Evolutionary conservation across 129 eudicot genomes (phyloP).

Genomic region (Saposhnikovia divaricata): DNA sequence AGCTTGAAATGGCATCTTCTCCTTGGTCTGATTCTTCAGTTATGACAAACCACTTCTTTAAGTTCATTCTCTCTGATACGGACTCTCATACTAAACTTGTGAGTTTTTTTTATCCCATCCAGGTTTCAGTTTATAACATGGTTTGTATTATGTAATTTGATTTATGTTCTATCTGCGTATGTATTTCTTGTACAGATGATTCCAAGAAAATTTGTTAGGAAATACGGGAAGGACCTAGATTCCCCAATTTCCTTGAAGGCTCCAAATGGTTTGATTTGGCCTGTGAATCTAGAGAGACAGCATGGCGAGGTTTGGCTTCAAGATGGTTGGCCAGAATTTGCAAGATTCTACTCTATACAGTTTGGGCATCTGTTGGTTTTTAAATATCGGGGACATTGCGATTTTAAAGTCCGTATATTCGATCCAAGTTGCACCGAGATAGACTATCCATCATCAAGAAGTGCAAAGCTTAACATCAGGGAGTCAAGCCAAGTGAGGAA

Average conservation of each 20-base stretch:
- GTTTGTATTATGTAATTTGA: neutral
- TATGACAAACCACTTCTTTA: neutral
- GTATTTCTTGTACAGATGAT: neutral
- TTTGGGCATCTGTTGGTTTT: neutral
- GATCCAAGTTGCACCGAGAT: neutral
- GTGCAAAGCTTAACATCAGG: neutral
- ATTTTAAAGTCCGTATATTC: neutral
- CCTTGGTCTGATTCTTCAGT: neutral
- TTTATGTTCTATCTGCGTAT: neutral
- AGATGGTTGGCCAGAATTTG: neutral
- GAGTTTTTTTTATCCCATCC: too few relatives aligned
- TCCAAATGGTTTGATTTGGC: neutral
- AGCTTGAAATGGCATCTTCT: neutral
- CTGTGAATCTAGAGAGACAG: neutral
- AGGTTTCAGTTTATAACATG: neutral
- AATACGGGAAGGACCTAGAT: neutral
- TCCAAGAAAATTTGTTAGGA: neutral
- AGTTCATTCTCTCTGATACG: neutral
- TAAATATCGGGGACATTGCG: neutral
- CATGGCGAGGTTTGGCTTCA: neutral
- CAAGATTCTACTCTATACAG: neutral
- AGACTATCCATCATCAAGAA: neutral
- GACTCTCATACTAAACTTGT: neutral
- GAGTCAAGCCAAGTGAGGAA: neutral
- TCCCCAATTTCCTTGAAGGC: neutral